Evolutionary conservation across 2,329 filamentous ascomycete species (phyloP), one percentile per base, ranked within the genome.

Genomic region (Aphanocladium album): DNA sequence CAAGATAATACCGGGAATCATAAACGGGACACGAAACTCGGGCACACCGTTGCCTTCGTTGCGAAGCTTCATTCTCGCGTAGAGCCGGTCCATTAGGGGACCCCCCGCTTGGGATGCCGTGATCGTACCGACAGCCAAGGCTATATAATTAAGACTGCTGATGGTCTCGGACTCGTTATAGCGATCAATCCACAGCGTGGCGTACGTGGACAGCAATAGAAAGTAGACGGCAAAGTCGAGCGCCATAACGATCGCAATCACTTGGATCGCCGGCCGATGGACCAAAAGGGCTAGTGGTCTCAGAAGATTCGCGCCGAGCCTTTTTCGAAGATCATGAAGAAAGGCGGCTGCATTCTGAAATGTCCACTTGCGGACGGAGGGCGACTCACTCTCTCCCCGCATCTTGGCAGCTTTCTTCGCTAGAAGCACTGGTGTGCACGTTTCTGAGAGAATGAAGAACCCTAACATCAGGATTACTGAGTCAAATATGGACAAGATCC

Each of bases 371-470:
- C 16, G 6, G 5, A 43, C 7, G 16, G 6, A 5, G n/a, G 12
- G 5, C 39, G 39, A 17, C 39, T 43, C n/a, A 16, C 7, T 43
- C 14, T 5, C 39, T 5, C 7, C 39, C 17, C n/a, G 6, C 17
- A 16, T 16, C 39, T 16, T 19, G 16, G 45, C 43, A 19, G 53
- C 56, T 47, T 61, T 59, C 37, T n/a, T 43, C 27, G 35, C 17
- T 0, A 90, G 78, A 5, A 90, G 78, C 19, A 81, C 81, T 0
- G 88, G 86, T 0, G 82, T 82, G 68, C 89, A 90, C 0, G 86
- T 88, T 68, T 83, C 82, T 1, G 37, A 47, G 12, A 67, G 79
- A 67, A 87, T 77, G 41, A 89, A 67, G 3, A 83, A 45, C 0
- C 69, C 86, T 17, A 81, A 69, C 1, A 83, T 39, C 62, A 86